phyloP scores from a whole-genome alignment of 2,329 filamentous ascomycete genomes.

The Trichophyton mentagrophytes region DNA sequence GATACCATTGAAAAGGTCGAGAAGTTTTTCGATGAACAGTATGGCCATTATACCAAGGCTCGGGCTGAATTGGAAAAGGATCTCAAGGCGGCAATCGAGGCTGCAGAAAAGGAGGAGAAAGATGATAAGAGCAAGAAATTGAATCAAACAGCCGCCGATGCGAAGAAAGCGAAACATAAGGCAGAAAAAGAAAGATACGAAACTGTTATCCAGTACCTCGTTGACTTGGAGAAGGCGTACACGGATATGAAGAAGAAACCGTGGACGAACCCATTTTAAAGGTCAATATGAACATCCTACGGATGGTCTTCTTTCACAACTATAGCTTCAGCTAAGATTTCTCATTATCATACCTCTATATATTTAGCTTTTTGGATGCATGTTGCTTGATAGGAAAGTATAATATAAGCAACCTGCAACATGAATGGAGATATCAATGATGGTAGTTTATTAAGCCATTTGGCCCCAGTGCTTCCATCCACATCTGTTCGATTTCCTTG shows the following conservation, averaged over 20 bases:
- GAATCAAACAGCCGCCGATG: background rate
- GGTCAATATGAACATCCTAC: background rate
- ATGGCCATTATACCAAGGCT: background rate
- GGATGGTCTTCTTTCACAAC: too few species aligned
- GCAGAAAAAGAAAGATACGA: background rate
- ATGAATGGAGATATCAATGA: background rate
- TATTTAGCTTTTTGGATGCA: too few species aligned
- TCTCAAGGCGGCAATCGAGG: background rate
- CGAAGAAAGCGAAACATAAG: background rate
- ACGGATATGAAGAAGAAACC: background rate
- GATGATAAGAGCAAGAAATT: background rate
- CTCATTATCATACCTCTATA: too few species aligned
- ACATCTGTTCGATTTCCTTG: conserved; percentile 5
- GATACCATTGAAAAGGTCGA: background rate
- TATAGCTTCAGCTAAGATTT: too few species aligned
- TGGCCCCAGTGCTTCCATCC: conserved; percentile 6
- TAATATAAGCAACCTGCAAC: background rate
- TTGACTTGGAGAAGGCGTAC: background rate
- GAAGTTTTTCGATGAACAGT: background rate
- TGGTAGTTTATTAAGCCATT: conserved; percentile 2
- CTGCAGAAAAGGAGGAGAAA: background rate
- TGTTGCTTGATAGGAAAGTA: too few species aligned
- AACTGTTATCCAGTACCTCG: background rate
- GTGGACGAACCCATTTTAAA: background rate
- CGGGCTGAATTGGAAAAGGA: background rate